Conservation (phyloP, 2,329 filamentous ascomycete genomes). For the Botryotinia calthae region DNA sequence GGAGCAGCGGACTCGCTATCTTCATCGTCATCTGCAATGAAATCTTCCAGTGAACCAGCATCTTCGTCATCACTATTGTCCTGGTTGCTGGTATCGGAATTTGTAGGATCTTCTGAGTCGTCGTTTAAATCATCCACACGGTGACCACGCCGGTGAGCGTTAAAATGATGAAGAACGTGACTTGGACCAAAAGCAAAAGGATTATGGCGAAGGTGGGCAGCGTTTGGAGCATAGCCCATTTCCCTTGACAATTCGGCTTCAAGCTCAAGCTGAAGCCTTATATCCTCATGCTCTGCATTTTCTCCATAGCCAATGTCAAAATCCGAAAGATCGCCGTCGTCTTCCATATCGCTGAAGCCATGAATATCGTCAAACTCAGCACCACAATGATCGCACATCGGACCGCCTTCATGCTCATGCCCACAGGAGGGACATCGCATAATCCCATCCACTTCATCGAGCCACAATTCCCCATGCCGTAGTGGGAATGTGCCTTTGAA, state of each 20-base stretch:
- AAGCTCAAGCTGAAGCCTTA: constrained; percentile 12
- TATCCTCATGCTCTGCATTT: constrained; percentile 18
- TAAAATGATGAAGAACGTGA: constrained; percentile 16
- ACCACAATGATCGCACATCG: constrained; percentile 51
- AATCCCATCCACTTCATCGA: constrained; percentile 59
- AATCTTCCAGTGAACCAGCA: constrained; percentile 34
- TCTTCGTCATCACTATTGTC: constrained; percentile 31
- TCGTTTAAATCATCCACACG: constrained; percentile 12
- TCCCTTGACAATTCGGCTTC: neutral
- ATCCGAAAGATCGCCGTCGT: constrained; percentile 16
- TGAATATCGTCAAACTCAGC: constrained; percentile 33
- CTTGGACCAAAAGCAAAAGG: constrained; percentile 2
- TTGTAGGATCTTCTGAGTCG: constrained; percentile 16
- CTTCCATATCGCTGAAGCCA: constrained; percentile 16
- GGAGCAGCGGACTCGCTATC: constrained; percentile 21
- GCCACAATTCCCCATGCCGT: constrained; percentile 36
- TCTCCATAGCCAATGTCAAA: constrained; percentile 37
- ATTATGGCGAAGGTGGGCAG: neutral
- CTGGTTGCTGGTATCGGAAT: constrained; percentile 14
- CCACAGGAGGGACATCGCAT: constrained; percentile 60
- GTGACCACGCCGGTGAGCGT: constrained; percentile 13
- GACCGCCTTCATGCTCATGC: constrained; percentile 61
- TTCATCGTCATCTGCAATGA: constrained; percentile 35
- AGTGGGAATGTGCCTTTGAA: constrained; percentile 54
- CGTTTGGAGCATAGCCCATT: neutral